Percentiles rank a stretch among this genome's conserved stretches.
These are phyloP conservation scores for Trypanosoma cruzi DNA, from an alignment of 208 protist species.

Conservation along the genomic window DNA sequence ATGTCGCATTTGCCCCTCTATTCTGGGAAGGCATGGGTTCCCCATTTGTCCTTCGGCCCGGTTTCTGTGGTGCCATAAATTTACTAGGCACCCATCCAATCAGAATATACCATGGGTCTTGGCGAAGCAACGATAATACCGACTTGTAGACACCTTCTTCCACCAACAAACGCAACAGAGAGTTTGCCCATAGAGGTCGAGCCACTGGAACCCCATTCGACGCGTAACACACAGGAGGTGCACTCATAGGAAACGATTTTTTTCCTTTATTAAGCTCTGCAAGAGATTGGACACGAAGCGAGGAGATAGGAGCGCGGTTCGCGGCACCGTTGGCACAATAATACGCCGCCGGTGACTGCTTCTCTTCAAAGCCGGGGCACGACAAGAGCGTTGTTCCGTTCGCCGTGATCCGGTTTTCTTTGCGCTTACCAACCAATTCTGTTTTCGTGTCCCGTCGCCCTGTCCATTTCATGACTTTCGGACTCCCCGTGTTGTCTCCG, in stretches of 20 bases:
- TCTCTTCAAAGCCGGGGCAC: conserved; percentile 11
- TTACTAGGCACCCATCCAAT: conserved; percentile 30
- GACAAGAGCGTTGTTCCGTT: neutral
- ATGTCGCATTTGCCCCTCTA: conserved; percentile 21
- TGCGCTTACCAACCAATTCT: too few species aligned
- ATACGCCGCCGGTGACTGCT: neutral
- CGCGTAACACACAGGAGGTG: neutral
- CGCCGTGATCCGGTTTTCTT: too few species aligned
- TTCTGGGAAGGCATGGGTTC: conserved; percentile 26
- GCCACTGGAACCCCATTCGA: neutral
- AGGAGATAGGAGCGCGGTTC: conserved; percentile 13
- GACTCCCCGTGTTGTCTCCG: too few species aligned
- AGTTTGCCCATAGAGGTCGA: conserved; percentile 2
- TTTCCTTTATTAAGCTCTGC: neutral
- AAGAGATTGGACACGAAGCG: conserved; percentile 6
- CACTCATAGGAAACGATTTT: neutral
- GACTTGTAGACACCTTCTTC: neutral
- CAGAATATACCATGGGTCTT: conserved; percentile 30
- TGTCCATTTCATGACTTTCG: too few species aligned
- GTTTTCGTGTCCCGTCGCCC: too few species aligned
- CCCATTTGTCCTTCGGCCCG: conserved; percentile 25
- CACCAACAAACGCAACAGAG: neutral
- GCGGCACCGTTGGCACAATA: conserved; percentile 17
- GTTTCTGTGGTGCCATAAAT: conserved; percentile 37
- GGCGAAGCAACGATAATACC: conserved; percentile 1